These are phyloP conservation scores for Cerioporus squamosus DNA, from an alignment of 1,284 basidiomycete genomes.

Conservation along the genomic window DNA sequence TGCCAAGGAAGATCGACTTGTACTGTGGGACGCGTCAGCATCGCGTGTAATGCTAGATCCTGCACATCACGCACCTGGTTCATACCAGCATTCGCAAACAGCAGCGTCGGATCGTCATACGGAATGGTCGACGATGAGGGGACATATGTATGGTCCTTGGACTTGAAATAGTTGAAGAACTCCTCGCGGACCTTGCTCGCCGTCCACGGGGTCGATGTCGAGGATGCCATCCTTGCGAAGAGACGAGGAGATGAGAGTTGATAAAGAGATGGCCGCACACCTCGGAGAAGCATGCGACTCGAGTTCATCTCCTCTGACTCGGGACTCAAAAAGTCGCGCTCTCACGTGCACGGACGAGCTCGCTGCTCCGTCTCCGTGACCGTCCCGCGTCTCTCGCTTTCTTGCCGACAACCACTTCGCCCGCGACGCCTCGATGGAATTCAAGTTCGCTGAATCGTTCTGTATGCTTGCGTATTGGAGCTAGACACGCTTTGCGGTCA, in stretches of 20 bases:
- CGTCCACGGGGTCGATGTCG: constrained; percentile 54
- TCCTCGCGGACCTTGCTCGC: constrained; percentile 73
- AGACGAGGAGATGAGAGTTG: constrained; percentile 16
- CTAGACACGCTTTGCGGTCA: too few species aligned
- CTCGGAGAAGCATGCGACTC: constrained; percentile 22
- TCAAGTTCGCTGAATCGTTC: too few species aligned
- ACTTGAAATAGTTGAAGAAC: constrained; percentile 83
- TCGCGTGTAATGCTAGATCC: not conserved
- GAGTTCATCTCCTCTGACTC: constrained; percentile 23
- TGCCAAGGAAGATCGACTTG: constrained; percentile 96
- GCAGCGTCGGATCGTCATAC: constrained; percentile 95
- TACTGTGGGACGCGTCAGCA: constrained; percentile 57
- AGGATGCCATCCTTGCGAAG: constrained; percentile 20
- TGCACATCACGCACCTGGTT: constrained; percentile 66
- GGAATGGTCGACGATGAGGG: constrained; percentile 95
- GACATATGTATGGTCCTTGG: constrained; percentile 86
- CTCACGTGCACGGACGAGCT: constrained; percentile 21
- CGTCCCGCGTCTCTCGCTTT: constrained; percentile 3
- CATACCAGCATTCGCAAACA: constrained; percentile 99
- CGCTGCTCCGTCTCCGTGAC: constrained; percentile 2
- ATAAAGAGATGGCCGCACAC: constrained; percentile 20
- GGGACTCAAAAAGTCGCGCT: constrained; percentile 22
- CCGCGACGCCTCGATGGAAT: too few species aligned
- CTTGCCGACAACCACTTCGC: constrained; percentile 6
- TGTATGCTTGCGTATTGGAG: too few species aligned